A percentile compares a stretch with the other conserved stretches of the same genome.
These are phyloP conservation scores for Brassica carinata DNA, from an alignment of 345 rosid species.

Conservation along the genomic window DNA sequence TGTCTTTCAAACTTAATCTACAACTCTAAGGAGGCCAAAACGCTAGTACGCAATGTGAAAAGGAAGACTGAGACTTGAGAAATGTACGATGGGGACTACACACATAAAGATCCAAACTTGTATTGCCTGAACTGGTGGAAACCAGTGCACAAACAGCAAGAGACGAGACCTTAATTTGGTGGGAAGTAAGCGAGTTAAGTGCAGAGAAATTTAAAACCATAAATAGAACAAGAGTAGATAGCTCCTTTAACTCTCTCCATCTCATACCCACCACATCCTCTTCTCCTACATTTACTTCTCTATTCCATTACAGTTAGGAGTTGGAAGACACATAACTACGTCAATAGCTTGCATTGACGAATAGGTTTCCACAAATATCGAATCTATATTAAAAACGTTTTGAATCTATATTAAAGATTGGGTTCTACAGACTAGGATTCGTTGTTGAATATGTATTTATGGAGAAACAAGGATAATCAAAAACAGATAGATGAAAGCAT, in stretches of 20 bases:
- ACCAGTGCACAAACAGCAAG: conserved; percentile 24
- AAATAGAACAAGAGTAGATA: neutral
- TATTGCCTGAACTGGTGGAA: conserved; percentile 25
- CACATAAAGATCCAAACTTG: conserved; percentile 28
- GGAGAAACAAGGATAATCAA: conserved; percentile 21
- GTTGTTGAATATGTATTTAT: conserved; percentile 14
- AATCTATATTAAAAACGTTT: conserved; percentile 14
- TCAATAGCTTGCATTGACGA: conserved; percentile 38
- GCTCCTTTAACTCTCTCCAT: conserved; percentile 3
- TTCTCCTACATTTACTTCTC: conserved; percentile 41
- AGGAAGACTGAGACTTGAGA: neutral
- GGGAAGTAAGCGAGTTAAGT: conserved; percentile 23
- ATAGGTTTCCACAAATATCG: conserved; percentile 33
- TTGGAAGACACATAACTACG: conserved; percentile 36
- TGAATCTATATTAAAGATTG: conserved; percentile 25
- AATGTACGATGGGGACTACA: conserved; percentile 14
- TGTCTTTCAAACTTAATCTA: neutral
- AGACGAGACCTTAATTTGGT: conserved; percentile 28
- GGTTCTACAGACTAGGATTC: conserved; percentile 25
- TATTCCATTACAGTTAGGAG: conserved; percentile 41
- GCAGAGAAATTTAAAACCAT: neutral
- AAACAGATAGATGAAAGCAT: conserved; percentile 13
- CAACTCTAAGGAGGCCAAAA: neutral
- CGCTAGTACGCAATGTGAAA: neutral
- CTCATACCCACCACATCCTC: conserved; percentile 30